Percentiles rank a stretch among this genome's conserved stretches.
Evolutionary conservation across 2,329 filamentous ascomycete genomes (phyloP).

Genomic region (Plenodomus lindquistii): DNA sequence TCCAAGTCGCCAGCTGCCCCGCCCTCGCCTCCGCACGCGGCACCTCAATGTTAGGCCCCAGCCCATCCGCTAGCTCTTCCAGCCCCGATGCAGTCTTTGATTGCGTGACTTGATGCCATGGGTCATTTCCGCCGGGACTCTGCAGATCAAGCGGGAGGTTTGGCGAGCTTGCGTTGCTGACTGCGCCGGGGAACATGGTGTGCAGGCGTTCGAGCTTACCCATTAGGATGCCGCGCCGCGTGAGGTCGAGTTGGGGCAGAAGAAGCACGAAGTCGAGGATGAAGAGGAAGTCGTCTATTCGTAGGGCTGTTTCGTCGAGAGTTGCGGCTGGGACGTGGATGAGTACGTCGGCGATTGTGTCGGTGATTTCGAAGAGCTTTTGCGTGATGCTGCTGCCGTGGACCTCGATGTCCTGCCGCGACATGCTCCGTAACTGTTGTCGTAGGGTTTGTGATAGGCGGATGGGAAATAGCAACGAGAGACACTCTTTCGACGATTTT

Average conservation of each 20-base stretch:
- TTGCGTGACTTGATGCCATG: conserved; percentile 41
- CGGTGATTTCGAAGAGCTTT: conserved; percentile 64
- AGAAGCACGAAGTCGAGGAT: conserved; percentile 56
- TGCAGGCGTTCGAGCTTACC: conserved; percentile 48
- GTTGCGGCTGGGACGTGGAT: conserved; percentile 56
- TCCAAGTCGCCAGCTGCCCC: conserved; percentile 35
- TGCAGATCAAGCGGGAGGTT: conserved; percentile 36
- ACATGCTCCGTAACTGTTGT: conserved; percentile 48
- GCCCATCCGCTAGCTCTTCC: conserved; percentile 23
- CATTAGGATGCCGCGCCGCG: conserved; percentile 51
- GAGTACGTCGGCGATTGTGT: conserved; percentile 62
- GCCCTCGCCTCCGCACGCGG: conserved; percentile 16
- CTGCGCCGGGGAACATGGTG: conserved; percentile 41
- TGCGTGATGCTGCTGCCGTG: conserved; percentile 62
- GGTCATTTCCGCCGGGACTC: conserved; percentile 31
- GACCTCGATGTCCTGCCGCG: conserved; percentile 54
- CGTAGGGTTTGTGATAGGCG: conserved; percentile 51
- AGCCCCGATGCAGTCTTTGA: conserved; percentile 37
- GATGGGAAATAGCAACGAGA: conserved; percentile 52
- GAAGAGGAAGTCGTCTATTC: conserved; percentile 60
- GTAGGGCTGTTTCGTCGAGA: conserved; percentile 51
- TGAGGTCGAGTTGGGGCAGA: conserved; percentile 53
- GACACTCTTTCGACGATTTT: conserved; percentile 38
- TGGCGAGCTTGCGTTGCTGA: conserved; percentile 37
- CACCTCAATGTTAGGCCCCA: conserved; percentile 10